Base-by-base conservation (phyloP, 371 early-diverging fungal genomes). In the Rhizopus stolonifer region DNA sequence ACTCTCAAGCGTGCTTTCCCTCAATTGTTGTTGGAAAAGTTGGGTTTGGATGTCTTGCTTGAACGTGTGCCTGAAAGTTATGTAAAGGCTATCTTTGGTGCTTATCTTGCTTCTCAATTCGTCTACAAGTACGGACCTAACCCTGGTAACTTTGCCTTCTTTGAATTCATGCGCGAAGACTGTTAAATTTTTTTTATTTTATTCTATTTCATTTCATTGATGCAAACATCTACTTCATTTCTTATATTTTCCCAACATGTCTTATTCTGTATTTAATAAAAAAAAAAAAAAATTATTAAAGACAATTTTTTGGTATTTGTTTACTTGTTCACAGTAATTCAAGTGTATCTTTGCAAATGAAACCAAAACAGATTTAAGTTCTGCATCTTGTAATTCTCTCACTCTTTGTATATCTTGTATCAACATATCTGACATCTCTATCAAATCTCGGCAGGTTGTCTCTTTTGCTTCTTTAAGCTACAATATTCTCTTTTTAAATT, bases 101-200 rank as follows among this genome's bases (percentile, higher is more conserved):
- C 90, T 22, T 92, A 88, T 69, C 66, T 98, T 46, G 98, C 98
- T 18, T 88, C 89, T 45, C 83, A 92, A 47, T 98, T 98, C 64
- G 90, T 98, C 49, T 98, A 97, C 84, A 86, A 90, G 77, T 96
- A 93, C 58, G 98, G 98, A 25, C 86, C 90, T 23, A 81, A 87
- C 48, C 97, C 99, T 40, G 83, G 86, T 55, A 96, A 97, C 75
- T 97, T 98, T 77, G 94, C 97, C 52, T 98, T 98, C 87, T 98
- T 97, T 72, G 96, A 95, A 70, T 98, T 89, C 69, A 93, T 98
- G 94, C 65, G 74, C 11, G 60, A 60, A 46, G 61, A 65, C 53
- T 74, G 65, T 55, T 64, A 48, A 36, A 45, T 14, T 3, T 25
- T 29, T 29, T 9, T 11, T n/a, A 29, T 29, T 29, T 29, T 11